Evolutionary conservation across 345 rosid species (phyloP).

Genomic region (Aurinia saxatilis): DNA sequence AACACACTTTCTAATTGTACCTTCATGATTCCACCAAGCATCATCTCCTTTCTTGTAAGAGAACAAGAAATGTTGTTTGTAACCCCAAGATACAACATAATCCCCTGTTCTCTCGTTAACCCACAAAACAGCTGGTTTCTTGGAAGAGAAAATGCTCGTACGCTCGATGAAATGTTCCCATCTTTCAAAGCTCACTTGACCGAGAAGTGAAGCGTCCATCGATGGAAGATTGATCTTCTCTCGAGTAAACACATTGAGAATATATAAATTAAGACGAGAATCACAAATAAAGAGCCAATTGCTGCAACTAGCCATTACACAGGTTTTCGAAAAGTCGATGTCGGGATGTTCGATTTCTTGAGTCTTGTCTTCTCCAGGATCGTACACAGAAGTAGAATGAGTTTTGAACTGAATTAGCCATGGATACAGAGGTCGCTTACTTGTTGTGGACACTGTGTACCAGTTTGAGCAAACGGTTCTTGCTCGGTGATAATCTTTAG

Average conservation of each 20-base stretch:
- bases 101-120: conserved; percentile 13
- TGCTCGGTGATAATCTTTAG: conserved; percentile 11
- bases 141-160: not conserved
- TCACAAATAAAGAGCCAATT: conserved; percentile 2
- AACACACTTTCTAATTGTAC: not conserved
- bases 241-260: conserved; percentile 5
- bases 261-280: not conserved
- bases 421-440: conserved; percentile 21
- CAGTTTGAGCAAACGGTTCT: conserved; percentile 20
- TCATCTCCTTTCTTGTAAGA: conserved; percentile 10
- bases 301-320: not conserved
- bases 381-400: not conserved
- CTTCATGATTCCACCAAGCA: not conserved
- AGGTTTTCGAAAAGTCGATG: not conserved
- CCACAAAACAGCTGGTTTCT: not conserved
- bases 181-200: not conserved
- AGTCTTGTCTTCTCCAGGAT: conserved; percentile 4
- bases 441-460: conserved; percentile 7
- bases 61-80: conserved; percentile 1
- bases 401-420: not conserved
- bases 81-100: conserved; percentile 12
- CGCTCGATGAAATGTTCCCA: not conserved
- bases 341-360: not conserved
- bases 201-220: not conserved
- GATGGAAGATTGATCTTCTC: conserved; percentile 10